Percentiles rank a stretch among this genome's conserved stretches.
These are phyloP conservation scores for Turnera subulata DNA, from an alignment of 345 rosid species.

Conservation along the genomic window DNA sequence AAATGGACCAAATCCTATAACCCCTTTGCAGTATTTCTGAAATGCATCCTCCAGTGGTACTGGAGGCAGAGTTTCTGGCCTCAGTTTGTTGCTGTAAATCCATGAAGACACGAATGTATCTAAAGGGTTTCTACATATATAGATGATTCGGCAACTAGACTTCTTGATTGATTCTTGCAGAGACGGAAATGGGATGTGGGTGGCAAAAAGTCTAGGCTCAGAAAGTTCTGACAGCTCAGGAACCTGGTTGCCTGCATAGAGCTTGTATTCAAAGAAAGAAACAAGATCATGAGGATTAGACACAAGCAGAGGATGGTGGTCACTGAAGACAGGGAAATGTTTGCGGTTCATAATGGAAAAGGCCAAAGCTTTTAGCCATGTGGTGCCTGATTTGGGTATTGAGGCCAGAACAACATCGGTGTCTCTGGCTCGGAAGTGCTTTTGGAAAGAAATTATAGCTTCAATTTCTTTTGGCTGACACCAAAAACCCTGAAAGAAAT, in stretches of 20 bases:
- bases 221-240: slow-evolving; percentile 5
- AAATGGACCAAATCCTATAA: slow-evolving; percentile 28
- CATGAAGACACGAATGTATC: slow-evolving; percentile 23
- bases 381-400: slow-evolving; percentile 40
- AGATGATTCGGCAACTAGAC: slow-evolving; percentile 12
- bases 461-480: slow-evolving; percentile 58
- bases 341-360: slow-evolving; percentile 29
- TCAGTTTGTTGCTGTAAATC: slow-evolving; percentile 13
- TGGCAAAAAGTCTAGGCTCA: slow-evolving; percentile 15
- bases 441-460: slow-evolving; percentile 37
- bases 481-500: slow-evolving; percentile 66
- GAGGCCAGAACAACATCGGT: slow-evolving; percentile 29
- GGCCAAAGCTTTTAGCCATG: slow-evolving; percentile 37
- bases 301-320: slow-evolving; percentile 17
- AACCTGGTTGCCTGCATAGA: slow-evolving; percentile 4
- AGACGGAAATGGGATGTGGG: slow-evolving; percentile 7
- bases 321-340: neutral
- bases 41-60: slow-evolving; percentile 29
- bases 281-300: slow-evolving; percentile 42
- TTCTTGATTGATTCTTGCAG: slow-evolving; percentile 9
- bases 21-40: slow-evolving; percentile 29
- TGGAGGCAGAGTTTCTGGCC: slow-evolving; percentile 3
- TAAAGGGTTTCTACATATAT: slow-evolving; percentile 26
- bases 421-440: slow-evolving; percentile 25
- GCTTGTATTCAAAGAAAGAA: slow-evolving; percentile 28